These are phyloP conservation scores for Carex cristatella DNA, from an alignment of 176 grass and related monocot genomes.

Conservation along the genomic window DNA sequence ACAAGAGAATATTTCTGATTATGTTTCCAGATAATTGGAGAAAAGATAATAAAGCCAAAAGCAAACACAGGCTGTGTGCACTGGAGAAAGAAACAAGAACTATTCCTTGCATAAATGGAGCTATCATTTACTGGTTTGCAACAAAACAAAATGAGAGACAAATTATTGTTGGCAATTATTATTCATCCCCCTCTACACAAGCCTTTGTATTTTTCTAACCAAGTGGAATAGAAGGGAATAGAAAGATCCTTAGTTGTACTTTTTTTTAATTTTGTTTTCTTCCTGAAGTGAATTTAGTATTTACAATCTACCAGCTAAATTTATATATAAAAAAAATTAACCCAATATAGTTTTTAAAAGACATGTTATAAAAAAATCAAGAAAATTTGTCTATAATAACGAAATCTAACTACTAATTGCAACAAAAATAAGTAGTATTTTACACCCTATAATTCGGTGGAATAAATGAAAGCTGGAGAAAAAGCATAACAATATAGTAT, in stretches of 20 bases:
- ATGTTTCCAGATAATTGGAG: background rate
- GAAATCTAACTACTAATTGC: background rate
- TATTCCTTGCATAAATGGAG: background rate
- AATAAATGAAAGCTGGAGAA: background rate
- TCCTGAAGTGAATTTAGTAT: background rate
- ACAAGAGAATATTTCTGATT: background rate
- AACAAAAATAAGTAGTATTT: background rate
- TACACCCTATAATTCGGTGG: background rate
- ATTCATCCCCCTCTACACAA: background rate
- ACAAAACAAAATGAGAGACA: too few species aligned
- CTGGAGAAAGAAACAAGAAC: background rate
- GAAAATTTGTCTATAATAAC: background rate
- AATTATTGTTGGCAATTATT: background rate
- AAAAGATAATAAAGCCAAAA: background rate
- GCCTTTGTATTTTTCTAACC: background rate
- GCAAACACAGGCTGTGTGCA: background rate
- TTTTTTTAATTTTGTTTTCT: background rate
- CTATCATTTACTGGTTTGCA: too few species aligned
- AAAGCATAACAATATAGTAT: background rate
- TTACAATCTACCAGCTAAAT: background rate
- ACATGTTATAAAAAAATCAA: background rate
- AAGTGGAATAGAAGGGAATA: constrained; percentile 16
- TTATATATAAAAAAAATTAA: background rate
- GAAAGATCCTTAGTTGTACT: background rate
- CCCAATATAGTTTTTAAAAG: too few species aligned